Conservation (phyloP, 257 asterid species). For the Gentiana macrophylla region DNA sequence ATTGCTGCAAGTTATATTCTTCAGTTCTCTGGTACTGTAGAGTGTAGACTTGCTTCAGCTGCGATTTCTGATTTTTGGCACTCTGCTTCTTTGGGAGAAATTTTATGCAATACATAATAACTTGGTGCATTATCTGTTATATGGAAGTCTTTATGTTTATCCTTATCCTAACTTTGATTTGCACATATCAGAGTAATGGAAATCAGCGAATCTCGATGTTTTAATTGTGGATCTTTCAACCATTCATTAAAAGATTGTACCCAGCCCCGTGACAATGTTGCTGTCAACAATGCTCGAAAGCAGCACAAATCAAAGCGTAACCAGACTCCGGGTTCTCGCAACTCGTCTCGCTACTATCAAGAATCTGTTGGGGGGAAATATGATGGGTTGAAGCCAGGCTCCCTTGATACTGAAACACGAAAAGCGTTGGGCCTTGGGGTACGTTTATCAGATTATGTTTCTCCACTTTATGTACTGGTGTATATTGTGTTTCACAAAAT, state of each 20-base stretch:
- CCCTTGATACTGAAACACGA: slow-evolving; percentile 79
- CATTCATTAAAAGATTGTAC: slow-evolving; percentile 87
- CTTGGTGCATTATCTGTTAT: neutral
- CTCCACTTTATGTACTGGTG: neutral
- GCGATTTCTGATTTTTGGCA: neutral
- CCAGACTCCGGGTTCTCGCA: slow-evolving; percentile 54
- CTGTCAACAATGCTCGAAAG: slow-evolving; percentile 85
- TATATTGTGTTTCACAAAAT: neutral
- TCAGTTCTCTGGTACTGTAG: neutral
- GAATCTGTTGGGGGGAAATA: slow-evolving; percentile 70
- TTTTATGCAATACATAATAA: neutral
- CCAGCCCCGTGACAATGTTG: slow-evolving; percentile 76
- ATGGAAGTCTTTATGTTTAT: neutral
- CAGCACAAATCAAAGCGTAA: slow-evolving; percentile 53
- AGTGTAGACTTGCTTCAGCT: no score
- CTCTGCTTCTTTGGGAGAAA: neutral
- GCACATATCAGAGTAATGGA: slow-evolving; percentile 43
- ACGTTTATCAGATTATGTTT: slow-evolving; percentile 11
- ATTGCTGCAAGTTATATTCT: neutral
- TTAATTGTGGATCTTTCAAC: slow-evolving; percentile 87
- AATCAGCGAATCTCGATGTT: slow-evolving; percentile 66
- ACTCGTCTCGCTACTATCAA: slow-evolving; percentile 75
- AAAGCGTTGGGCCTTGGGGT: slow-evolving; percentile 86
- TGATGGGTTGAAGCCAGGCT: slow-evolving; percentile 81
- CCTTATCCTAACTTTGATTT: slow-evolving; percentile 16